Evolutionary conservation across 1,139 yeast genomes (phyloP).

Genomic region (Magnusiomyces ingens): DNA sequence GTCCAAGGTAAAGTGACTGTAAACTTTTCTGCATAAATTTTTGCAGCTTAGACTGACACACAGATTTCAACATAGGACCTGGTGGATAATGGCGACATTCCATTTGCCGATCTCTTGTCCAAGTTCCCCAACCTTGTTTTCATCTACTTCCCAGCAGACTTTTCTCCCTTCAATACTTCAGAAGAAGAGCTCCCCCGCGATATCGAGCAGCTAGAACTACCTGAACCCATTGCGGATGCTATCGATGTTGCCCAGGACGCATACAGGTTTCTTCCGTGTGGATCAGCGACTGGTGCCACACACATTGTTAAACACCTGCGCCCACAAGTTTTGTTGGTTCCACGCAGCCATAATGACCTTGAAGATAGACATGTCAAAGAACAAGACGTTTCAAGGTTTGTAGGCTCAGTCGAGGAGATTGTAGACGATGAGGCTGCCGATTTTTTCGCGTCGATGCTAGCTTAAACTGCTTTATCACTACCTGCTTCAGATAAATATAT

Average conservation of each 20-base stretch:
- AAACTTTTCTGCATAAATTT: too few relatives aligned
- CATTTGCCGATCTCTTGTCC: background rate
- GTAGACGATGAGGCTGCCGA: background rate
- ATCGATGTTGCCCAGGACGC: background rate
- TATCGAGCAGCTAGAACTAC: background rate
- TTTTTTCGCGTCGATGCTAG: background rate
- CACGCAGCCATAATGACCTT: background rate
- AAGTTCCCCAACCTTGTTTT: constrained; percentile 1
- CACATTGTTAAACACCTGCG: background rate
- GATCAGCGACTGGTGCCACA: background rate
- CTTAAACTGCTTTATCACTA: background rate
- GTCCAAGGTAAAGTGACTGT: too few relatives aligned
- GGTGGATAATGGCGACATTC: background rate
- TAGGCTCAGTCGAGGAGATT: background rate
- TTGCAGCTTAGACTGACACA: too few relatives aligned
- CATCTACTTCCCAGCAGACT: background rate
- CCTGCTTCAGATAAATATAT: too few relatives aligned
- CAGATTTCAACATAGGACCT: too few relatives aligned
- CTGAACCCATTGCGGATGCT: background rate
- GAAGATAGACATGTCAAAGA: background rate
- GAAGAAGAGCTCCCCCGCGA: background rate
- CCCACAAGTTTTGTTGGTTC: background rate
- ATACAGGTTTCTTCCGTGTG: constrained; percentile 2
- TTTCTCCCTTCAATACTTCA: background rate
- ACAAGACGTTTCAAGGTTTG: background rate